Conservation (phyloP, 345 rosid genomes). For the Zanthoxylum bungeanum region DNA sequence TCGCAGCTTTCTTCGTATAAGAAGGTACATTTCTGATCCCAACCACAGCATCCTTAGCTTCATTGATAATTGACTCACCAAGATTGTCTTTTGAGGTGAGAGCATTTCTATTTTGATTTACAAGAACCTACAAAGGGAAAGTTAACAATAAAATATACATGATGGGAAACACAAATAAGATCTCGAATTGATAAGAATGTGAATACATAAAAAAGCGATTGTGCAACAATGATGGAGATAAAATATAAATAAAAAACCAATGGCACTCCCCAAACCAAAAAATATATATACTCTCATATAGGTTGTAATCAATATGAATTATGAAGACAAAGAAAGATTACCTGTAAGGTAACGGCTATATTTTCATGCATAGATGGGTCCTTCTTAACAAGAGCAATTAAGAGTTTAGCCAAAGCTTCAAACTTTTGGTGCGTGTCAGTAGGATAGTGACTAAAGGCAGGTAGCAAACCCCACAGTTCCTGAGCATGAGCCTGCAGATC, state of each 20-base stretch:
- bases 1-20: slow-evolving; percentile 69
- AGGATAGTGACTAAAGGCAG: slow-evolving; percentile 81
- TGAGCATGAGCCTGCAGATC: slow-evolving; percentile 64
- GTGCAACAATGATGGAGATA: neutral
- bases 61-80: slow-evolving; percentile 22
- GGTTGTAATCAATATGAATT: neutral
- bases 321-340: slow-evolving; percentile 19
- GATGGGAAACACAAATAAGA: neutral
- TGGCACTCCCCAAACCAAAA: neutral
- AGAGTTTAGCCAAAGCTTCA: slow-evolving; percentile 56
- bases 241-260: neutral
- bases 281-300: neutral
- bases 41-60: slow-evolving; percentile 28
- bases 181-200: neutral
- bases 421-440: slow-evolving; percentile 50
- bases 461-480: slow-evolving; percentile 67
- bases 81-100: slow-evolving; percentile 30
- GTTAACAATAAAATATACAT: neutral
- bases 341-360: slow-evolving; percentile 72
- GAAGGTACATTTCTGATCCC: slow-evolving; percentile 31
- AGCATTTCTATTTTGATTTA: slow-evolving; percentile 62
- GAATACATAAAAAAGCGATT: neutral
- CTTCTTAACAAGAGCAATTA: slow-evolving; percentile 49
- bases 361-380: slow-evolving; percentile 65
- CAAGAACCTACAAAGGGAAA: slow-evolving; percentile 49